Conservation (phyloP, 495 filamentous ascomycete species). For the Chaetomium tenue region DNA sequence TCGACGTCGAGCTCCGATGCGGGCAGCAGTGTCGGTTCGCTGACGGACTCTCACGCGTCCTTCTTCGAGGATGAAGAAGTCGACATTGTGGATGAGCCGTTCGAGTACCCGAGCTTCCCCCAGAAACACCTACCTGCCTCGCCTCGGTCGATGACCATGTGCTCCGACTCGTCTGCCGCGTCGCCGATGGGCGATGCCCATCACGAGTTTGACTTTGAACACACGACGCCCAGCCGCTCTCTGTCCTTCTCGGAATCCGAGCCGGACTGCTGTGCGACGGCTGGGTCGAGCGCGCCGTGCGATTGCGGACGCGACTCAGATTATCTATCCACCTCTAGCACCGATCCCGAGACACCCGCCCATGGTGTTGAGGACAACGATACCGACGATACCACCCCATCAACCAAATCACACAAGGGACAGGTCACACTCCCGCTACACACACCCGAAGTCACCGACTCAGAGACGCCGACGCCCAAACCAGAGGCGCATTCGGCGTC, state of each 20-base stretch:
- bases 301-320: constrained; percentile 16
- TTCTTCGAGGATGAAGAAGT: constrained; percentile 43
- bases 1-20: constrained; percentile 32
- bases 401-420: constrained; percentile 2
- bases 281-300: neutral
- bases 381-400: constrained; percentile 16
- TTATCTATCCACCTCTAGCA: constrained; percentile 36
- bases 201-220: constrained; percentile 29
- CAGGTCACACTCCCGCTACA: constrained; percentile 4
- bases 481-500: constrained; percentile 32
- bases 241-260: constrained; percentile 50
- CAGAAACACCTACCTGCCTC: constrained; percentile 43
- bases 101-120: constrained; percentile 32
- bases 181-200: constrained; percentile 32
- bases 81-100: constrained; percentile 44
- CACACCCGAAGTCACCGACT: constrained; percentile 28
- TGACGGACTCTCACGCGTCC: constrained; percentile 26
- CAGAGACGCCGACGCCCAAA: constrained; percentile 44
- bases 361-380: constrained; percentile 25
- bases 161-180: constrained; percentile 42
- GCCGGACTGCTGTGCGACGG: constrained; percentile 35
- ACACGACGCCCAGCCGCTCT: constrained; percentile 41
- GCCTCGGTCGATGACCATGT: constrained; percentile 50
- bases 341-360: constrained; percentile 27
- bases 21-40: constrained; percentile 30